Base-by-base conservation (phyloP, 164 flowering plant species). In the Litsea cubeba region DNA sequence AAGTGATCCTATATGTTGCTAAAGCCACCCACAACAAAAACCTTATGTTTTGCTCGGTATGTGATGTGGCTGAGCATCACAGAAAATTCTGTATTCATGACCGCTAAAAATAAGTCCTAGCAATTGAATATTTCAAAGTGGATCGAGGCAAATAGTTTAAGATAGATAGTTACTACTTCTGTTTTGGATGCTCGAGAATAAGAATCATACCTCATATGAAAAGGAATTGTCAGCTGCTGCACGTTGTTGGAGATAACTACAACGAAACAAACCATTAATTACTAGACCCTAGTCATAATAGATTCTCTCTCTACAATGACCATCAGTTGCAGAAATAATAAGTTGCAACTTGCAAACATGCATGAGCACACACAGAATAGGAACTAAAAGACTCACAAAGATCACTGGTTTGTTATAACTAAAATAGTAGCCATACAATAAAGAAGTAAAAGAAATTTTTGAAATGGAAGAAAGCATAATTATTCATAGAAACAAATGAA, bases 241-340 rank as follows among this genome's bases (percentile, higher is more conserved):
- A 62, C 98, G 95, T 71, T 87, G 86, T 77, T 89, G 89, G 75
- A 95, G 94, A 85, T 95, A 95, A 80, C 98, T 95, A 77, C 82
- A 85, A 62, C 66, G 69, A 26, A 80, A 35, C 35, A 69, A 15
- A 23, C 24, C 32, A 23, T 46, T 30, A 70, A 68, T 65, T 54
- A 64, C 15, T 51, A 50, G 30, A 17, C 50, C 15, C 35, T 25
- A 24, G 26, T 35, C 30, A 30, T 15, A 7, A 35, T 46, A 57
- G 10, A 20, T 20, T 18, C 35, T 12, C 62, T 51, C 8, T 12
- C 51, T 24, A 68, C 35, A 8, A 54, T 20, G 7, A 14, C 18
- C 20, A 14, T 17, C n/a, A 54, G 60, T 54, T 54, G 46, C 46
- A 40, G 46, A 40, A 40, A 40, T 40, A 40, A 8, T 54, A 54